These are phyloP conservation scores for Prunus padus DNA, from an alignment of 306 rosid genomes.

Conservation along the genomic window DNA sequence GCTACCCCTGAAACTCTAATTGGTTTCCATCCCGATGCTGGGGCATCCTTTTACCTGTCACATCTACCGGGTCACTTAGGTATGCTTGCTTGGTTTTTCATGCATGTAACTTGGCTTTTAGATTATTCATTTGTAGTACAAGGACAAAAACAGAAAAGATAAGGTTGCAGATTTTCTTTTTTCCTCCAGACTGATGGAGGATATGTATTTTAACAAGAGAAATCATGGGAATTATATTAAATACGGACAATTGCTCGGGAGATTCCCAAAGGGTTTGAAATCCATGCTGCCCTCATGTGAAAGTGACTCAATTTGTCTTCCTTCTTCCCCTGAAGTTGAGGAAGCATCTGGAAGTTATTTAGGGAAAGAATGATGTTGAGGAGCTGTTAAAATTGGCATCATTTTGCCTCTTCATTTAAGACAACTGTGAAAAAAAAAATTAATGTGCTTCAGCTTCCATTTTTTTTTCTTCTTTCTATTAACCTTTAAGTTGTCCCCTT, in stretches of 20 bases:
- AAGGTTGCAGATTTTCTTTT: too few relatives aligned
- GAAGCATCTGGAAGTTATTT: background rate
- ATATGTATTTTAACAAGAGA: background rate
- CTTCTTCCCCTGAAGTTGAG: background rate
- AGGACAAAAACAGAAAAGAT: background rate
- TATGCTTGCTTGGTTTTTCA: conserved; percentile 31
- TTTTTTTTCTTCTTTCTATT: background rate
- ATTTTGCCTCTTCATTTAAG: background rate
- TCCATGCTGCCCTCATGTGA: background rate
- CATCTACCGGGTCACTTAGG: conserved; percentile 88
- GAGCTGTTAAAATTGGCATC: background rate
- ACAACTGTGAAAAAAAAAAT: background rate
- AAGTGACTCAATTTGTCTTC: background rate
- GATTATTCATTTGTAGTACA: conserved; percentile 1
- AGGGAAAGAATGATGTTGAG: background rate
- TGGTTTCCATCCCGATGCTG: conserved; percentile 98
- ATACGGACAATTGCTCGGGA: background rate
- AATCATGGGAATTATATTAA: background rate
- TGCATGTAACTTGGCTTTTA: conserved; percentile 2
- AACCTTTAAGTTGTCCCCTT: background rate
- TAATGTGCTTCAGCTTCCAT: too few relatives aligned
- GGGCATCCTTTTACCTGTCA: conserved; percentile 89
- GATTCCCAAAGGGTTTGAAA: background rate
- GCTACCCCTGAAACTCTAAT: conserved; percentile 93
- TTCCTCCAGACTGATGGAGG: background rate